phyloP scores from a whole-genome alignment of 2,329 filamentous ascomycete species.

The Paecilomyces sp. region DNA sequence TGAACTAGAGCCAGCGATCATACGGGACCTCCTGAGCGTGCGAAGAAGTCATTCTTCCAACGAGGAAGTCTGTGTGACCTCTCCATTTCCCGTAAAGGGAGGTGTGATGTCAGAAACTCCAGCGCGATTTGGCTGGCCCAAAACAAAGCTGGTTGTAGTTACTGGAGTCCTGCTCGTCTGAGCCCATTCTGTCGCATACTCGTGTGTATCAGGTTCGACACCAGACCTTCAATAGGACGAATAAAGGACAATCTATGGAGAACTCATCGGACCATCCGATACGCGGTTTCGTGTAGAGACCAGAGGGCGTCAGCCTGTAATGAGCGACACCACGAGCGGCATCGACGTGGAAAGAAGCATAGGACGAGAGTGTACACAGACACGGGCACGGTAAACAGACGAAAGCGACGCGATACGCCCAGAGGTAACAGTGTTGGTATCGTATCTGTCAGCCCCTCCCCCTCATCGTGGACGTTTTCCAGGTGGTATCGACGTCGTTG shows the following conservation, averaged over 20 bases:
- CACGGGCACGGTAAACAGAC: not conserved
- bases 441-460: not conserved
- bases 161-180: not conserved
- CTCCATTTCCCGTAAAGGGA: not conserved
- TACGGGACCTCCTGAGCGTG: not conserved
- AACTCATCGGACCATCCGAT: not conserved
- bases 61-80: not conserved
- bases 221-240: not conserved
- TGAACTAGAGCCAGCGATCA: not conserved
- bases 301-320: not conserved
- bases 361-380: not conserved
- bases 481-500: not conserved
- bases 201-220: not conserved
- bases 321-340: not conserved
- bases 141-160: not conserved
- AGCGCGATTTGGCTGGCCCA: not conserved
- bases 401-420: not conserved
- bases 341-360: not conserved
- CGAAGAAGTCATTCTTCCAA: not conserved
- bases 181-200: not conserved
- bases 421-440: not conserved
- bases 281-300: not conserved
- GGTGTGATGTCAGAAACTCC: not conserved
- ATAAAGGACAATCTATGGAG: not conserved
- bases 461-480: not conserved